Percentiles rank a stretch among this genome's conserved stretches.
Conservation (phyloP, 2,329 filamentous ascomycete species). For the Stemphylium lycopersici region DNA sequence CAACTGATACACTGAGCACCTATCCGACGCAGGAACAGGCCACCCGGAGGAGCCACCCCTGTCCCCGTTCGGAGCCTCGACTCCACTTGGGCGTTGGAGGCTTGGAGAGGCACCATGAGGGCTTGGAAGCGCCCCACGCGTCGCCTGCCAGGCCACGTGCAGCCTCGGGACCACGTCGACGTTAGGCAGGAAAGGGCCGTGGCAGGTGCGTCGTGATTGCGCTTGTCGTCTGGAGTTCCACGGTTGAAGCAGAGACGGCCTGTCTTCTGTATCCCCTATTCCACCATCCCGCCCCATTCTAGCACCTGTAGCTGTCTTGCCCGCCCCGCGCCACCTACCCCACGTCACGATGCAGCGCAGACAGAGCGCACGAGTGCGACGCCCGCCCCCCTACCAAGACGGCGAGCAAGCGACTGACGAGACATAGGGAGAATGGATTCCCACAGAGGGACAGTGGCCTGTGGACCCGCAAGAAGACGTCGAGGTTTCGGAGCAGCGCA, state of each 20-base stretch:
- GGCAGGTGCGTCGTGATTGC: neutral
- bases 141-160: neutral
- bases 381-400: neutral
- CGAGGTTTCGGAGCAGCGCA: conserved; percentile 68
- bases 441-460: conserved; percentile 64
- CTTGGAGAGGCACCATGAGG: too few relatives aligned
- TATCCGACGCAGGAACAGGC: conserved; percentile 20
- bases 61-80: neutral
- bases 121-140: neutral
- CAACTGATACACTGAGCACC: conserved; percentile 11
- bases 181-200: neutral
- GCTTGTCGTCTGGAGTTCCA: neutral
- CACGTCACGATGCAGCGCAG: conserved; percentile 38
- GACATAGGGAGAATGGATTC: conserved; percentile 52
- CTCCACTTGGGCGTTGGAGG: neutral
- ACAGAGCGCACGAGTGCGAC: conserved; percentile 45
- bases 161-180: neutral
- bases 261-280: neutral
- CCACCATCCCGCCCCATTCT: neutral
- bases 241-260: neutral
- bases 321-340: conserved; percentile 7
- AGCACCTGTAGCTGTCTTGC: neutral
- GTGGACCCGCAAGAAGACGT: conserved; percentile 67
- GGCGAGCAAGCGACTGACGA: conserved; percentile 1
- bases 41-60: conserved; percentile 4